These are phyloP conservation scores for Phaeodactylum tricornutum DNA, from an alignment of 108 stramenopile genomes.

Conservation along the genomic window DNA sequence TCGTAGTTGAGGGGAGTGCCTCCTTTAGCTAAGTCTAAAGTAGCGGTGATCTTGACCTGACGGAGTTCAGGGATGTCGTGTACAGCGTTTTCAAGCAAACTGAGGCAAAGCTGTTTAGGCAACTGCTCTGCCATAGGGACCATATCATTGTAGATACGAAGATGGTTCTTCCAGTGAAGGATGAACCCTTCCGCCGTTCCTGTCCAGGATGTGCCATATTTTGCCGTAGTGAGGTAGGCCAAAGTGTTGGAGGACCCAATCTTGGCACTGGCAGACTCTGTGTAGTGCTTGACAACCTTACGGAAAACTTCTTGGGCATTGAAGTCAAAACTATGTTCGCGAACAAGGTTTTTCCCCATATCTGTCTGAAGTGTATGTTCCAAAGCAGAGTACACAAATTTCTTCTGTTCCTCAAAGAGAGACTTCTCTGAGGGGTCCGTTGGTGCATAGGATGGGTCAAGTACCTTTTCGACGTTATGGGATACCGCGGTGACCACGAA, in stretches of 20 bases:
- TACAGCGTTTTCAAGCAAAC: no score
- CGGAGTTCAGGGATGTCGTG: no score
- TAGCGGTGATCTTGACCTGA: no score
- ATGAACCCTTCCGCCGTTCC: slow-evolving; percentile 3
- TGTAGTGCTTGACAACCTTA: not conserved
- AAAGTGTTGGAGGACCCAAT: not conserved
- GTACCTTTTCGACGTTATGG: slow-evolving; percentile 3
- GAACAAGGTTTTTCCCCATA: slow-evolving; percentile 2
- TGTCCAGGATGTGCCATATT: not conserved
- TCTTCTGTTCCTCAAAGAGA: not conserved
- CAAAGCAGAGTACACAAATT: not conserved
- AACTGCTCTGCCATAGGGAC: no score
- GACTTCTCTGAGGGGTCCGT: not conserved
- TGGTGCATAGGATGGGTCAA: slow-evolving; percentile 4
- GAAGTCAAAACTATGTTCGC: not conserved
- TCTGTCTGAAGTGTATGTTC: not conserved
- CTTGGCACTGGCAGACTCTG: not conserved
- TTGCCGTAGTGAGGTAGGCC: not conserved
- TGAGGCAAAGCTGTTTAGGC: no score
- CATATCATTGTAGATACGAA: slow-evolving; percentile 3
- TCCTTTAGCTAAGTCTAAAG: no score
- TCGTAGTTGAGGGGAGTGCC: no score
- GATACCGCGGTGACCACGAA: slow-evolving; percentile 1
- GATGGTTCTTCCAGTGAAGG: slow-evolving; percentile 5
- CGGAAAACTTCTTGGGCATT: slow-evolving; percentile 7